phyloP scores from a whole-genome alignment of 176 grass and related monocot genomes.

The Urochloa ruziziensis region DNA sequence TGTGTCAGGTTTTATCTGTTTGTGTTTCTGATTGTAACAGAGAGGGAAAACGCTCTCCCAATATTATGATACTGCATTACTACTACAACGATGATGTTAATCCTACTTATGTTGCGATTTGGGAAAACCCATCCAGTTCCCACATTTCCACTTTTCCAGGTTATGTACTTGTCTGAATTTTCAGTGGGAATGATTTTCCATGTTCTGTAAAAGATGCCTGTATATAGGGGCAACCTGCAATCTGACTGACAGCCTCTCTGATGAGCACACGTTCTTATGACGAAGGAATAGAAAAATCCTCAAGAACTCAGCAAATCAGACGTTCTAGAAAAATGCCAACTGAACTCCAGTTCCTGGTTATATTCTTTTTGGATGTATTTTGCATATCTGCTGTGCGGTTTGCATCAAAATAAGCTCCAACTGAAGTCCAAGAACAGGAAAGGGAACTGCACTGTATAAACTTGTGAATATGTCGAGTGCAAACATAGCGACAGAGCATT shows the following conservation, averaged over 20 bases:
- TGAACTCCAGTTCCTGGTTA: not conserved
- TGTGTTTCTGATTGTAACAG: not conserved
- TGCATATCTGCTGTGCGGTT: not conserved
- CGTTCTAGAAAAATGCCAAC: not conserved
- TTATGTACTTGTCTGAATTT: not conserved
- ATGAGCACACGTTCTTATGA: not conserved
- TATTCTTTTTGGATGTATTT: not conserved
- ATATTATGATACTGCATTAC: not conserved
- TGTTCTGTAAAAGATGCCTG: not conserved
- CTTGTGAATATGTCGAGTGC: not conserved
- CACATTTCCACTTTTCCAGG: not conserved
- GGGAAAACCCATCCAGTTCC: not conserved
- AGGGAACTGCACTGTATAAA: not conserved
- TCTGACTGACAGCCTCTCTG: too few relatives aligned
- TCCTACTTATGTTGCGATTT: not conserved
- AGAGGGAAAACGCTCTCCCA: not conserved
- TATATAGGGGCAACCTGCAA: too few relatives aligned
- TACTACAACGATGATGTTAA: not conserved
- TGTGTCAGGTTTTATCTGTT: not conserved
- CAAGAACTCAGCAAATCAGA: not conserved
- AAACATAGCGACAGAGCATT: not conserved
- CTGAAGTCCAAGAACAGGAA: not conserved
- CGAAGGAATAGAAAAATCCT: not conserved
- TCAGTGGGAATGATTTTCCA: not conserved
- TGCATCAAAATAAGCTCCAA: not conserved